These are phyloP conservation scores for Rhizomucor pusillus DNA, from an alignment of 371 early-diverging fungal genomes.

Conservation along the genomic window DNA sequence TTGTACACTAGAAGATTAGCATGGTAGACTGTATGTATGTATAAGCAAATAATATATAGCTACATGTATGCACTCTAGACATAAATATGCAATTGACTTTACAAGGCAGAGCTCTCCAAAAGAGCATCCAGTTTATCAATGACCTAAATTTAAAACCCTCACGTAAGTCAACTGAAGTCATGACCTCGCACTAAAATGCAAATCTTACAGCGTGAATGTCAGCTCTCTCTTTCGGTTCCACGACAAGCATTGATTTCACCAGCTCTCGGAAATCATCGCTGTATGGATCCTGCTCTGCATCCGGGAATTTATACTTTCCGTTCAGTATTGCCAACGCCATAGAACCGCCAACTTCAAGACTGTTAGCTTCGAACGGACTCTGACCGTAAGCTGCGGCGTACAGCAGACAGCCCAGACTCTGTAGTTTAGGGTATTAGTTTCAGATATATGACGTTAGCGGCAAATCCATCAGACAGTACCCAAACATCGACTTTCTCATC, in stretches of 20 bases:
- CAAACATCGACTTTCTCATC: conserved; percentile 79
- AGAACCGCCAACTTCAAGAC: conserved; percentile 67
- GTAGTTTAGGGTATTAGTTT: background rate
- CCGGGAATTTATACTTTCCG: conserved; percentile 57
- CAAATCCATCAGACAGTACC: conserved; percentile 28
- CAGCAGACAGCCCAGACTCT: conserved; percentile 65
- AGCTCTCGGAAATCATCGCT: conserved; percentile 58
- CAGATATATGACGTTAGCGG: too few relatives aligned
- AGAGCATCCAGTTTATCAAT: background rate
- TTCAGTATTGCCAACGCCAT: conserved; percentile 69
- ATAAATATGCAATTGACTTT: background rate
- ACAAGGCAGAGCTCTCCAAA: background rate
- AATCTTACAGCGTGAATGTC: conserved; percentile 47
- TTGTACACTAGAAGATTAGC: too few relatives aligned
- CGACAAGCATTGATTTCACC: conserved; percentile 58
- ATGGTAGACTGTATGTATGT: too few relatives aligned
- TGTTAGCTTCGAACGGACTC: conserved; percentile 69
- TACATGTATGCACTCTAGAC: too few relatives aligned
- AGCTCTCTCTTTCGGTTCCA: conserved; percentile 64
- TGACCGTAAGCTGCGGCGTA: conserved; percentile 71
- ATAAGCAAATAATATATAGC: too few relatives aligned
- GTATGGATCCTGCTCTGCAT: conserved; percentile 35
- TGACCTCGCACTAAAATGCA: background rate
- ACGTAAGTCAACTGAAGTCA: too few relatives aligned
- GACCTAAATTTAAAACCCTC: background rate